Percentiles rank a stretch among this genome's conserved stretches.
phyloP scores from a whole-genome alignment of 2,329 filamentous ascomycete genomes.

The Arthroderma sp. region DNA sequence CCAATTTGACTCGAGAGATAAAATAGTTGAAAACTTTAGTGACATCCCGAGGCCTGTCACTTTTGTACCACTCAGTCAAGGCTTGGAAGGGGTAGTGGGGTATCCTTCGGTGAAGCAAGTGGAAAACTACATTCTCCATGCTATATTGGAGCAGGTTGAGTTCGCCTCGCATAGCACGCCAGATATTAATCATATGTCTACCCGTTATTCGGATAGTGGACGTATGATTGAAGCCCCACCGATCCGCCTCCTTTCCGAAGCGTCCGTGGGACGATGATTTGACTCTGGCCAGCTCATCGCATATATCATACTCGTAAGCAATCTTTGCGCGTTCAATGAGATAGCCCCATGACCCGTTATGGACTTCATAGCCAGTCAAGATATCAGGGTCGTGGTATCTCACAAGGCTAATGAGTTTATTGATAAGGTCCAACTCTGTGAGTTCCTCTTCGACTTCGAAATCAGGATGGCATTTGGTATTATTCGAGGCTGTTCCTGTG shows the following conservation, averaged over 20 bases:
- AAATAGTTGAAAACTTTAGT: slow-evolving; percentile 69
- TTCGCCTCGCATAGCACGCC: slow-evolving; percentile 90
- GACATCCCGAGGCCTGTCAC: slow-evolving; percentile 53
- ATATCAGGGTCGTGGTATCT: slow-evolving; percentile 78
- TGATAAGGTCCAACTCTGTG: slow-evolving; percentile 73
- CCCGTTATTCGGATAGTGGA: slow-evolving; percentile 88
- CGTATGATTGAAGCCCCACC: slow-evolving; percentile 88
- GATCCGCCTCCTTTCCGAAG: slow-evolving; percentile 74
- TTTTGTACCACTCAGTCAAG: slow-evolving; percentile 70
- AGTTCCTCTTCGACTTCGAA: slow-evolving; percentile 60
- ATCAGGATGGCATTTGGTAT: slow-evolving; percentile 47
- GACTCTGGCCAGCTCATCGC: slow-evolving; percentile 81
- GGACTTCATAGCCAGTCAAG: slow-evolving; percentile 86
- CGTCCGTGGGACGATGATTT: slow-evolving; percentile 69
- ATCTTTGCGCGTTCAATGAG: slow-evolving; percentile 75
- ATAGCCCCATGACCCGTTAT: slow-evolving; percentile 89
- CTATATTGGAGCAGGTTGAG: slow-evolving; percentile 86
- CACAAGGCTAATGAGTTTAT: slow-evolving; percentile 76
- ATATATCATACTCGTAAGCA: slow-evolving; percentile 82
- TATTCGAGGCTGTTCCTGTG: slow-evolving; percentile 44
- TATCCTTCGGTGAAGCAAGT: slow-evolving; percentile 72
- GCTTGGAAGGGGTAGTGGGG: slow-evolving; percentile 74
- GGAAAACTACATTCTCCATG: slow-evolving; percentile 90
- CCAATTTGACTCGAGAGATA: slow-evolving; percentile 57
- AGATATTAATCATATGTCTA: slow-evolving; percentile 91